A percentile compares a stretch with the other conserved stretches of the same genome.
These are phyloP conservation scores for Paramyrothecium roridum DNA, from an alignment of 2,329 filamentous ascomycete genomes.

Conservation along the genomic window DNA sequence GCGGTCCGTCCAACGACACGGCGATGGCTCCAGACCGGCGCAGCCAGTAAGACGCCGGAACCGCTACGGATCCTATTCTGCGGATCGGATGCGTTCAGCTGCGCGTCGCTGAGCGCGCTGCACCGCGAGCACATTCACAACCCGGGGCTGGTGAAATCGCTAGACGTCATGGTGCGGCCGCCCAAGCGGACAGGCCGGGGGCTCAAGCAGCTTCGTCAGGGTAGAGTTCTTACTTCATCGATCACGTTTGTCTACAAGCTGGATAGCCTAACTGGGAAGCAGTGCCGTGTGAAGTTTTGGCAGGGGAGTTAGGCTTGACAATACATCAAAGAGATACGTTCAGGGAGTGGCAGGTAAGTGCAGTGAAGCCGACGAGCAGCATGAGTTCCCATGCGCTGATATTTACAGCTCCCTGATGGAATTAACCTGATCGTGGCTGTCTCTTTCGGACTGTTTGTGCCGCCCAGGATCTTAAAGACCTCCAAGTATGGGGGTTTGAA, in stretches of 20 bases:
- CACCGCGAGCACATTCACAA: constrained; percentile 53
- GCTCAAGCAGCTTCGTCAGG: constrained; percentile 62
- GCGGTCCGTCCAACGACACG: constrained; percentile 3
- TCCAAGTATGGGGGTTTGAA: constrained; percentile 86
- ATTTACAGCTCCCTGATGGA: constrained; percentile 48
- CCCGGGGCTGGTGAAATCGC: constrained; percentile 61
- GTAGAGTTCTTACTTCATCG: constrained; percentile 35
- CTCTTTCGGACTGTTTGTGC: constrained; percentile 90
- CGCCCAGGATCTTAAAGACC: constrained; percentile 65
- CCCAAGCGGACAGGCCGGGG: constrained; percentile 77
- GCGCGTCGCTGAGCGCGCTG: constrained; percentile 69
- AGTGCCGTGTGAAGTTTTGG: constrained; percentile 73
- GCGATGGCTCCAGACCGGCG: constrained; percentile 14
- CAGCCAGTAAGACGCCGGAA: constrained; percentile 30
- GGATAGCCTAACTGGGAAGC: background rate
- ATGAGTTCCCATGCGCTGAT: constrained; percentile 3
- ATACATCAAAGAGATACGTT: constrained; percentile 81
- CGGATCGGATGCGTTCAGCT: constrained; percentile 89
- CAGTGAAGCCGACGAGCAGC: background rate
- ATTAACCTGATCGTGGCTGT: constrained; percentile 86
- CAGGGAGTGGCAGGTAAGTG: constrained; percentile 69
- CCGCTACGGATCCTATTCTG: constrained; percentile 88
- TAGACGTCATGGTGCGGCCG: constrained; percentile 82
- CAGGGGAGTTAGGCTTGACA: constrained; percentile 59
- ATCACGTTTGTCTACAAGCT: background rate